Percentiles rank a stretch among this genome's conserved stretches.
phyloP scores from a whole-genome alignment of 805 yeast species.

The Candida nanaspora region DNA sequence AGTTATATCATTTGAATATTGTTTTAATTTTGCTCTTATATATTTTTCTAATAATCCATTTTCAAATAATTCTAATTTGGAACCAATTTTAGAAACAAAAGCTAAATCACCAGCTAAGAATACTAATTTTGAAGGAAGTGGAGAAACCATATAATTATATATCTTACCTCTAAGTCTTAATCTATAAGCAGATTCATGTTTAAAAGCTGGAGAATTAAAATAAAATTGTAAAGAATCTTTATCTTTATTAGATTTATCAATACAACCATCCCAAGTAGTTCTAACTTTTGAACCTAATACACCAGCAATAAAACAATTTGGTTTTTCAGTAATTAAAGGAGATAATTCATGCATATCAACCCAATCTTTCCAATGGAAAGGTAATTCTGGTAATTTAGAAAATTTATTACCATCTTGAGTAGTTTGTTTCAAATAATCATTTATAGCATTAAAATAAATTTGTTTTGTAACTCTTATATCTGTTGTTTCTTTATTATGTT shows the following conservation, averaged over 20 bases:
- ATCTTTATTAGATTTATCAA: constrained; percentile 17
- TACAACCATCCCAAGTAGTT: constrained; percentile 35
- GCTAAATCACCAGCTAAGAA: constrained; percentile 36
- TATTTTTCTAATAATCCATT: constrained; percentile 28
- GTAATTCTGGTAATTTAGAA: constrained; percentile 25
- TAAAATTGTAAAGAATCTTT: constrained; percentile 16
- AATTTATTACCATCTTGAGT: constrained; percentile 16
- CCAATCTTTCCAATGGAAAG: constrained; percentile 54
- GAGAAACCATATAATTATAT: constrained; percentile 35
- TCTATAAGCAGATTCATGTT: constrained; percentile 30
- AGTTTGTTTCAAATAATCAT: constrained; percentile 20
- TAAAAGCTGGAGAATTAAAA: constrained; percentile 20
- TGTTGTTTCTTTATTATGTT: constrained; percentile 26
- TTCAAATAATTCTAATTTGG: constrained; percentile 23
- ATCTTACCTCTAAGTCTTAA: constrained; percentile 33
- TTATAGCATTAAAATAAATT: constrained; percentile 26
- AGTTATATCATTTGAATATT: constrained; percentile 6
- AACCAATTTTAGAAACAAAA: constrained; percentile 28
- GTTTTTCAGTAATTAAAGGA: constrained; percentile 30
- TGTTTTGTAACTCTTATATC: constrained; percentile 28
- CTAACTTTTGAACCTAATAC: constrained; percentile 32
- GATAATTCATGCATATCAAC: constrained; percentile 37
- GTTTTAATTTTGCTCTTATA: constrained; percentile 22
- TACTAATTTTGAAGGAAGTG: constrained; percentile 35
- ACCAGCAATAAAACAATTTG: constrained; percentile 38